A percentile compares a stretch with the other conserved stretches of the same genome.
These are phyloP conservation scores for Nicotiana rustica DNA, from an alignment of 305 asterid species.

Conservation along the genomic window DNA sequence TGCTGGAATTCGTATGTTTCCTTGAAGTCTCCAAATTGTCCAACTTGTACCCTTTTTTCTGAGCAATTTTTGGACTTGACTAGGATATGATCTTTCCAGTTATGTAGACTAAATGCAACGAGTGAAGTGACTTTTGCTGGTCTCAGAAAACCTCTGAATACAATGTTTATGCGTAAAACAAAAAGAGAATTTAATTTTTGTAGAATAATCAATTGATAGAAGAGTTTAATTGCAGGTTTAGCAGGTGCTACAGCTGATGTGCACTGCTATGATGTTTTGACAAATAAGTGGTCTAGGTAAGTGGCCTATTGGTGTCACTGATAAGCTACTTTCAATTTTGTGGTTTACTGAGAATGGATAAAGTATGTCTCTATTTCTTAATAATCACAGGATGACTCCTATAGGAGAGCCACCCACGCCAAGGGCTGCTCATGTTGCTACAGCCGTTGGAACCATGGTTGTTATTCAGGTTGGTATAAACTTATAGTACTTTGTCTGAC, in stretches of 20 bases:
- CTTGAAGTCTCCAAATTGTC: slow-evolving; percentile 33
- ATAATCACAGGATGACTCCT: slow-evolving; percentile 72
- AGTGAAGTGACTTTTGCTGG: not conserved
- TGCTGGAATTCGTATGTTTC: slow-evolving; percentile 84
- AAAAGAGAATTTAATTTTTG: not conserved
- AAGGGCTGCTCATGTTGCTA: slow-evolving; percentile 98
- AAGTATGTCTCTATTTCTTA: too few relatives aligned
- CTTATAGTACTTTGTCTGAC: slow-evolving; percentile 30
- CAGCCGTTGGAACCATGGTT: slow-evolving; percentile 99
- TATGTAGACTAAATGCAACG: slow-evolving; percentile 4
- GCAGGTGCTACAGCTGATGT: slow-evolving; percentile 99
- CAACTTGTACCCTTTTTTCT: slow-evolving; percentile 29
- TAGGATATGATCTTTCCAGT: slow-evolving; percentile 24
- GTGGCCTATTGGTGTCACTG: slow-evolving; percentile 21
- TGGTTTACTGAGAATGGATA: too few relatives aligned
- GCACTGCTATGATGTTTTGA: slow-evolving; percentile 89
- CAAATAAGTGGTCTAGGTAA: slow-evolving; percentile 98
- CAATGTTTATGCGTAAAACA: not conserved
- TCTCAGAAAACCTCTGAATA: not conserved
- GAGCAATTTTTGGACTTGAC: slow-evolving; percentile 27
- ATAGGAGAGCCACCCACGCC: slow-evolving; percentile 99
- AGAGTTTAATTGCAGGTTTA: slow-evolving; percentile 70
- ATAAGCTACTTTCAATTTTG: not conserved
- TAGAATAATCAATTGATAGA: slow-evolving; percentile 18
- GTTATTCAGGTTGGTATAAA: slow-evolving; percentile 83